phyloP scores from a whole-genome alignment of 192 early-diverging fungal species.

The Coemansia sp. region DNA sequence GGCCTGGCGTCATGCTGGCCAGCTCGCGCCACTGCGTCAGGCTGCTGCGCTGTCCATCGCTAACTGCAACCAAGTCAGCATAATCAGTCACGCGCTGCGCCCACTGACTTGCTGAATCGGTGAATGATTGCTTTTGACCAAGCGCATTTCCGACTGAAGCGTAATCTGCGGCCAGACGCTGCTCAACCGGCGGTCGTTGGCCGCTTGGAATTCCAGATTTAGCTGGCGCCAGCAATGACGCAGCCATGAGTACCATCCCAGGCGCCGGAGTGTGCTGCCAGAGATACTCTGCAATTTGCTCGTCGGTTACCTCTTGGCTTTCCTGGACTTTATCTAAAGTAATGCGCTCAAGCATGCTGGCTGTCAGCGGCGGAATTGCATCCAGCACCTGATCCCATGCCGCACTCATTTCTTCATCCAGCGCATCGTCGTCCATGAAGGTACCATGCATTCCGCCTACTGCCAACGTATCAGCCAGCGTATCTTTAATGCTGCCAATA shows the following conservation, averaged over 20 bases:
- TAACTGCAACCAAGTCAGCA: conserved; percentile 12
- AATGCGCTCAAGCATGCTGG: conserved; percentile 13
- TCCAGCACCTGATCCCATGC: conserved; percentile 48
- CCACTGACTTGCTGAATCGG: conserved; percentile 20
- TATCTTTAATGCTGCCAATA: conserved; percentile 42
- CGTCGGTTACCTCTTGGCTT: background rate
- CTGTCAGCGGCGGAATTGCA: conserved; percentile 26
- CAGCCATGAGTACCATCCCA: conserved; percentile 39
- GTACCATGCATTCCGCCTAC: background rate
- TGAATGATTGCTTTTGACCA: background rate
- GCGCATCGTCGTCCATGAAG: conserved; percentile 3
- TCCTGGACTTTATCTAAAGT: background rate
- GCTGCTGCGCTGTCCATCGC: conserved; percentile 32
- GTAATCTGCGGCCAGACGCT: conserved; percentile 37
- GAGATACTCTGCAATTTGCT: conserved; percentile 19
- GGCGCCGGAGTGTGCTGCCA: conserved; percentile 45
- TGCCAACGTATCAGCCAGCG: conserved; percentile 11
- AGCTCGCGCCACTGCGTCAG: conserved; percentile 28
- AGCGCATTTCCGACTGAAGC: conserved; percentile 7
- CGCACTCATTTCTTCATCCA: conserved; percentile 33
- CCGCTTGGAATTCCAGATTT: conserved; percentile 25
- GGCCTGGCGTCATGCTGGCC: conserved; percentile 24
- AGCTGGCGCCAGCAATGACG: conserved; percentile 34
- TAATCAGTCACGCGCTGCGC: conserved; percentile 15
- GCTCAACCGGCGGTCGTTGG: conserved; percentile 25